Percentiles rank a stretch among this genome's conserved stretches.
phyloP scores from a whole-genome alignment of 805 yeast species.

The Torulaspora gathmanii region DNA sequence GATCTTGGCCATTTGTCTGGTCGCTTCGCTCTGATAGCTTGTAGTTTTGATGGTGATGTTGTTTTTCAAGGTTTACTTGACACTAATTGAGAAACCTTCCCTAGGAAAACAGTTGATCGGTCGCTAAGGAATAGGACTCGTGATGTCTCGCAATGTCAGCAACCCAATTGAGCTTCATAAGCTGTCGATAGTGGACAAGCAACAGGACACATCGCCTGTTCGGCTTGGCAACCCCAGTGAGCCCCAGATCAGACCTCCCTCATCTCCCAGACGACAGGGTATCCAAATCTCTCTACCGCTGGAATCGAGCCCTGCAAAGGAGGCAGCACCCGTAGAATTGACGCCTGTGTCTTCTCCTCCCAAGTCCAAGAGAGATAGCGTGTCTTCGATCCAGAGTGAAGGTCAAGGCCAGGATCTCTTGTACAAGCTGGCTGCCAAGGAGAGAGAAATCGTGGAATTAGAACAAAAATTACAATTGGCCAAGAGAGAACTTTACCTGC shows the following conservation, averaged over 20 bases:
- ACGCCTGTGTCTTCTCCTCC: constrained; percentile 3
- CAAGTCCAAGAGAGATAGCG: constrained; percentile 6
- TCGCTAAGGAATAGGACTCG: not conserved
- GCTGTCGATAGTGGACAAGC: constrained; percentile 27
- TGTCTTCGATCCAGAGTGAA: constrained; percentile 8
- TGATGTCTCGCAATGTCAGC: constrained; percentile 15
- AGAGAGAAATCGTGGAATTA: constrained; percentile 48
- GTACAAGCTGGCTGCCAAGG: constrained; percentile 46
- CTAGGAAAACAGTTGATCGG: not conserved
- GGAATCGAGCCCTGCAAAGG: constrained; percentile 10
- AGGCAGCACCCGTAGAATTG: not conserved
- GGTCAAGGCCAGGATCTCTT: constrained; percentile 24
- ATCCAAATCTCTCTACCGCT: constrained; percentile 15
- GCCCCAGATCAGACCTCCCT: constrained; percentile 2
- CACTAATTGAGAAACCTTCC: not conserved
- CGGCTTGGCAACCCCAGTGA: not conserved
- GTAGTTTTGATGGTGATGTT: not conserved
- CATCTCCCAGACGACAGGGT: constrained; percentile 17
- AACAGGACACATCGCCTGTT: not conserved
- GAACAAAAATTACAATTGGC: constrained; percentile 39
- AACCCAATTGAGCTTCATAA: constrained; percentile 25
- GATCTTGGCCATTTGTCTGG: constrained; percentile 2
- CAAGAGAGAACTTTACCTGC: constrained; percentile 37
- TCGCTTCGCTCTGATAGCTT: not conserved
- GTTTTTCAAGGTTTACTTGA: not conserved